These are phyloP conservation scores for Dictyophora rubrovolvata DNA, from an alignment of 768 basidiomycete species.

Conservation along the genomic window DNA sequence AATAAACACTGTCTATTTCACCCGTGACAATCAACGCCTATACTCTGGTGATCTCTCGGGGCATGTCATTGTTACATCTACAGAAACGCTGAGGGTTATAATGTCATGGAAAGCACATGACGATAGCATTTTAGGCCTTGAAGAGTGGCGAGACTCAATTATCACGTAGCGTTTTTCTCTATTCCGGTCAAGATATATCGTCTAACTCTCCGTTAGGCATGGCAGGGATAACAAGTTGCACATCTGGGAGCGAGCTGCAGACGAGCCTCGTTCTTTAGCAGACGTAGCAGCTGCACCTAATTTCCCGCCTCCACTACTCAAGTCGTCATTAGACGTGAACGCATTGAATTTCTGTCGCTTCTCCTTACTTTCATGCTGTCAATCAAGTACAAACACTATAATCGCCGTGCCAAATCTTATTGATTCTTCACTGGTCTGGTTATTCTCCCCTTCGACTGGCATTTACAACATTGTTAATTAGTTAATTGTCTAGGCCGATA, in stretches of 20 bases:
- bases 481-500: slow-evolving; percentile 52
- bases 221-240: slow-evolving; percentile 81
- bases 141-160: slow-evolving; percentile 57
- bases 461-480: neutral
- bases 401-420: slow-evolving; percentile 82
- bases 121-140: slow-evolving; percentile 64
- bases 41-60: slow-evolving; percentile 84
- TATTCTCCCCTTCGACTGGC: neutral
- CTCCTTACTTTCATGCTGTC: slow-evolving; percentile 39
- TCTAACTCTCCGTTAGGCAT: slow-evolving; percentile 37
- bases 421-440: slow-evolving; percentile 69
- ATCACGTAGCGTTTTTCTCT: slow-evolving; percentile 45
- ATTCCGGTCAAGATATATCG: neutral
- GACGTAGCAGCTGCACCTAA: slow-evolving; percentile 45
- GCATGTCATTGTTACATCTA: slow-evolving; percentile 64
- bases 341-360: slow-evolving; percentile 92
- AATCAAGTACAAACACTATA: slow-evolving; percentile 29
- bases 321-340: slow-evolving; percentile 79
- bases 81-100: slow-evolving; percentile 63
- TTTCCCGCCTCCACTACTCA: slow-evolving; percentile 38
- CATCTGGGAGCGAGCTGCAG: slow-evolving; percentile 48
- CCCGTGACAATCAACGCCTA: slow-evolving; percentile 64
- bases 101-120: slow-evolving; percentile 71
- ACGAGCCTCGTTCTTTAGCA: slow-evolving; percentile 37
- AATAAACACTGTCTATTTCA: slow-evolving; percentile 51